Evolutionary conservation across 2,329 filamentous ascomycete genomes (phyloP), one percentile per base, ranked within the genome.

Genomic region (Chrysoporthe cubensis): DNA sequence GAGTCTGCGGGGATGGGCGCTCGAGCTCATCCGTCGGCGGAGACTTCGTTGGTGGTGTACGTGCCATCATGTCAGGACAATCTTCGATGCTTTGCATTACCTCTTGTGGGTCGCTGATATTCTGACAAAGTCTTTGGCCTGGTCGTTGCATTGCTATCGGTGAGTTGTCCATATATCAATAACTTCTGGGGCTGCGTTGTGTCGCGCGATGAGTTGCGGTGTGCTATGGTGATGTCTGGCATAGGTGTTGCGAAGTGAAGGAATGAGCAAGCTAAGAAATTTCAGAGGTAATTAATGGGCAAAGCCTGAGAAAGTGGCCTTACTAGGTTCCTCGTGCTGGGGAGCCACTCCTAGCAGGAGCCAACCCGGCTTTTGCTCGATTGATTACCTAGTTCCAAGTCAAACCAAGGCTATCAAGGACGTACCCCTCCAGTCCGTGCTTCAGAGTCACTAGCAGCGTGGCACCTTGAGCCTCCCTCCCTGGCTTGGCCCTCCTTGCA

Each of bases 261-360:
- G 43, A 68, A 61, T 62, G 62, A 68, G 66, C 62, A 62, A 65
- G 62, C 66, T 62, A 62, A 62, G 66, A 65, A 65, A 68, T 68
- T 57, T 68, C 37, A 58, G 43, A 44, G 40, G 37, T 5, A 40
- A 26, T 26, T 57, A 58, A 64, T 68, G 58, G 57, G 66, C 43
- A 65, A 58, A 34, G 66, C 50, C 62, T 43, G 18, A 26, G 18
- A 26, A 14, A 46, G 56, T 58, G 57, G 62, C 57, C 52, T 56
- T 56, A 68, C 46, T 40, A 63, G 48, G 54, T 57, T 48, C 62
- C 62, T 65, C 57, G 34, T 57, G 65, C 62, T 57, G 16, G 66
- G 56, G 66, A 57, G 56, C 60, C 66, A 65, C 48, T 57, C 59
- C 58, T 50, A 26, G 37, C 37, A 48, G 40, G 60, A 54, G 21